Conservation (phyloP, 306 rosid species). For the Sindora glabra region DNA sequence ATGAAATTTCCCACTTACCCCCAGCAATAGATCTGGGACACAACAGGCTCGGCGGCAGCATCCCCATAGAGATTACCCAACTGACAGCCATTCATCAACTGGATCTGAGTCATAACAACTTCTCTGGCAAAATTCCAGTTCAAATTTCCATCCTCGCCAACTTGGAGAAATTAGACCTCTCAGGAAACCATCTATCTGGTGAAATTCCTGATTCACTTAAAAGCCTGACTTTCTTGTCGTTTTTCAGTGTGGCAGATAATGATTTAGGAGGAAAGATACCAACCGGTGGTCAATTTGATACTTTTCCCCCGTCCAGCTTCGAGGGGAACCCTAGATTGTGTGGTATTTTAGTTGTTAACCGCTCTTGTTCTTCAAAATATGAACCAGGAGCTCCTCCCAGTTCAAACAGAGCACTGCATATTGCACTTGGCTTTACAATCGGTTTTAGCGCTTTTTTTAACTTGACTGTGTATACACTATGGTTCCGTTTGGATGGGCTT, state of each 20-base stretch:
- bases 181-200: constrained; percentile 59
- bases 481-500: too few species aligned
- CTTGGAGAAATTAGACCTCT: constrained; percentile 76
- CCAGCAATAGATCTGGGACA: constrained; percentile 59
- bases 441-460: constrained; percentile 44
- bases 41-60: constrained; percentile 57
- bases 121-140: constrained; percentile 68
- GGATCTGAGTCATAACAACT: constrained; percentile 53
- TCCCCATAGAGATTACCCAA: constrained; percentile 62
- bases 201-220: constrained; percentile 68
- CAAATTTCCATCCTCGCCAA: constrained; percentile 54
- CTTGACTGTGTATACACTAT: constrained; percentile 36
- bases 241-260: constrained; percentile 67
- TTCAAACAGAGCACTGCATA: constrained; percentile 34
- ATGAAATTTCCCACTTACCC: constrained; percentile 69
- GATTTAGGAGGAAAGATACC: constrained; percentile 74
- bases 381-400: constrained; percentile 2
- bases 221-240: constrained; percentile 72
- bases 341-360: constrained; percentile 45
- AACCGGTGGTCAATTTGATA: constrained; percentile 71
- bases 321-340: constrained; percentile 64
- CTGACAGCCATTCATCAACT: constrained; percentile 54
- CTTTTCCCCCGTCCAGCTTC: constrained; percentile 61
- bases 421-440: constrained; percentile 32
- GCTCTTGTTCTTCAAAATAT: constrained; percentile 37